Conservation (phyloP, 768 basidiomycete species). For the Termitomyces sp. region DNA sequence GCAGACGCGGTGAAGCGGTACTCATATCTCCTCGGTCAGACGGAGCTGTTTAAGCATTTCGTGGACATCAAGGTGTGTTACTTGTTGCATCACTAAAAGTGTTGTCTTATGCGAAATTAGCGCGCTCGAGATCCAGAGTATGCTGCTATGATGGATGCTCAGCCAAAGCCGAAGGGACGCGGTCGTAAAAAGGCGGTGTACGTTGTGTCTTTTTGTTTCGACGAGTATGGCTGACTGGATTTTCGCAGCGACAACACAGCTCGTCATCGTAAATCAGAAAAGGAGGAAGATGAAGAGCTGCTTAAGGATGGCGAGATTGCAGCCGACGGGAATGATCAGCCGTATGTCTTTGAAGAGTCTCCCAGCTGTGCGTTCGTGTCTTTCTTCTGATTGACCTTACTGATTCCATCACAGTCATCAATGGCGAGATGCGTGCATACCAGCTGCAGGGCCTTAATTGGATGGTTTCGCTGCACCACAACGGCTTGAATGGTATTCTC, state of each 20-base stretch:
- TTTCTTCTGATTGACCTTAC: neutral
- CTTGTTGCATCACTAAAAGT: neutral
- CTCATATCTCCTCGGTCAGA: slow-evolving; percentile 96
- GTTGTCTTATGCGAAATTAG: slow-evolving; percentile 29
- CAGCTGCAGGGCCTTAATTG: slow-evolving; percentile 96
- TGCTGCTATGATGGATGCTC: slow-evolving; percentile 80
- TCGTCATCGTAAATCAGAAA: slow-evolving; percentile 92
- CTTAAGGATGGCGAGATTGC: slow-evolving; percentile 81
- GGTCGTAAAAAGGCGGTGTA: slow-evolving; percentile 80
- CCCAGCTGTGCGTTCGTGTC: slow-evolving; percentile 65
- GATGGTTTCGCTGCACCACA: slow-evolving; percentile 96
- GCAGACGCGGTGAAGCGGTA: slow-evolving; percentile 82
- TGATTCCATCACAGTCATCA: slow-evolving; percentile 54
- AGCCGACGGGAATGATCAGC: slow-evolving; percentile 80
- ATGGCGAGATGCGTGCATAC: slow-evolving; percentile 88
- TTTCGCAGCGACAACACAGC: slow-evolving; percentile 59
- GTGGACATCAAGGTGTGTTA: slow-evolving; percentile 83
- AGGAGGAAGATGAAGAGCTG: slow-evolving; percentile 97
- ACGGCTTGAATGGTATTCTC: slow-evolving; percentile 94
- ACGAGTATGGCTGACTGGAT: neutral
- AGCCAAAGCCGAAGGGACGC: slow-evolving; percentile 80
- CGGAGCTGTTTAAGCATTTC: slow-evolving; percentile 97
- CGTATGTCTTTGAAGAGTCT: slow-evolving; percentile 92
- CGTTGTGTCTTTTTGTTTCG: slow-evolving; percentile 18
- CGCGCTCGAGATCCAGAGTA: slow-evolving; percentile 90